Base-by-base conservation (phyloP, 306 rosid genomes). In the Prunus dulcis region DNA sequence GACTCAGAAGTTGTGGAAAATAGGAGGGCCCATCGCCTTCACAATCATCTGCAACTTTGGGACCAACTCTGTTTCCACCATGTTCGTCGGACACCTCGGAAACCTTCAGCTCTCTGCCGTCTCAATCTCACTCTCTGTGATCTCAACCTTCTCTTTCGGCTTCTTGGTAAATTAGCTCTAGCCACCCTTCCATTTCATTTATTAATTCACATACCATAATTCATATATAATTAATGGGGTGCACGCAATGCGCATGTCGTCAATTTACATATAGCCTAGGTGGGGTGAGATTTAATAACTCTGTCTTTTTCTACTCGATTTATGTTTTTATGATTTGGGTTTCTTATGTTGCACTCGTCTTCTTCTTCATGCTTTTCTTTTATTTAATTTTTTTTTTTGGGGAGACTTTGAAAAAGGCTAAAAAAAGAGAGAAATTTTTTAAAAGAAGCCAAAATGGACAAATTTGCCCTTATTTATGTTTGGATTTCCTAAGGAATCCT, bases 81-180 rank as follows among this genome's bases (percentile, higher is more conserved):
- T 91, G 53, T 91, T 93, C 82, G 93, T 81, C 12, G 98, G 98
- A 9, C 98, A 93, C 69, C 80, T 93, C 66, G 96, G 98, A 2
- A 89, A 87, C 1, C 11, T 89, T 13, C 83, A 93, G 73, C 97
- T 93, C 84, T 91, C 98, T 41, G 97, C 93, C 43, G 53, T 93
- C 32, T 67, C 98, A 38, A 84, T 93, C 8, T 73, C 92, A 18
- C 85, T 89, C 71, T 79, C 87, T 30, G 98, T 91, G 23, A 80
- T 91, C 58, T 83, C 87, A 28, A 87, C 83, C 66, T 91, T 93
- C 78, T 79, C 92, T 75, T 91, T 93, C 63, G 97, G 96, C 38
- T 93, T 93, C 78, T 27, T 90, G 93, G 86, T 78, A 50, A 13
- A 5, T 52, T 3, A 2, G 13, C 52, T 49, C 18, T 34, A 34